These are phyloP conservation scores for Petunia axillaris DNA, from an alignment of 257 asterid genomes.

Conservation along the genomic window DNA sequence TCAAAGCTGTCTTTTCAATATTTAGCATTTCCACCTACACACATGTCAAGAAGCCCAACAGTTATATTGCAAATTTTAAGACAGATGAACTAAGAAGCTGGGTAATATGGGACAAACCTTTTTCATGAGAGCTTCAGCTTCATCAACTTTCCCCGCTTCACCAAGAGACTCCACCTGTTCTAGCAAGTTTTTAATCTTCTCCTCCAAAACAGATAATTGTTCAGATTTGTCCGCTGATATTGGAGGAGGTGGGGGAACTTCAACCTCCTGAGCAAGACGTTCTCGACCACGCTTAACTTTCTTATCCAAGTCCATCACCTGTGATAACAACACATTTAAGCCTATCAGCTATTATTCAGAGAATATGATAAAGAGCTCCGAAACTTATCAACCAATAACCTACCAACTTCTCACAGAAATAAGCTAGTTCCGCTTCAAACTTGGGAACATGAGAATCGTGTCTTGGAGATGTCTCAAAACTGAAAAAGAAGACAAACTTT, in stretches of 20 bases:
- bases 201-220: slow-evolving; percentile 86
- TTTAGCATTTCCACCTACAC: slow-evolving; percentile 88
- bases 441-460: slow-evolving; percentile 81
- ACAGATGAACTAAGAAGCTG: neutral
- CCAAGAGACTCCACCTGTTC: slow-evolving; percentile 99
- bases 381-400: slow-evolving; percentile 32
- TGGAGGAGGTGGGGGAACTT: slow-evolving; percentile 90
- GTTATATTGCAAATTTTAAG: neutral
- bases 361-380: neutral
- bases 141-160: slow-evolving; percentile 98
- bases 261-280: slow-evolving; percentile 93
- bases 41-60: neutral
- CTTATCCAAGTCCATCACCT: slow-evolving; percentile 91
- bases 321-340: slow-evolving; percentile 28
- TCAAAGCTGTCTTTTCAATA: slow-evolving; percentile 70
- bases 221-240: slow-evolving; percentile 91
- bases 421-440: slow-evolving; percentile 95
- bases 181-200: slow-evolving; percentile 88
- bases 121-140: slow-evolving; percentile 99
- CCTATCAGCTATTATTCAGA: neutral
- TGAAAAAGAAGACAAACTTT: slow-evolving; percentile 39
- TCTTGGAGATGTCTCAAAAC: slow-evolving; percentile 93
- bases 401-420: slow-evolving; percentile 92
- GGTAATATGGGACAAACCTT: slow-evolving; percentile 53
- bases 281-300: slow-evolving; percentile 98